phyloP scores from a whole-genome alignment of 2,329 filamentous ascomycete species.

The Fonsecaea pedrosoi region DNA sequence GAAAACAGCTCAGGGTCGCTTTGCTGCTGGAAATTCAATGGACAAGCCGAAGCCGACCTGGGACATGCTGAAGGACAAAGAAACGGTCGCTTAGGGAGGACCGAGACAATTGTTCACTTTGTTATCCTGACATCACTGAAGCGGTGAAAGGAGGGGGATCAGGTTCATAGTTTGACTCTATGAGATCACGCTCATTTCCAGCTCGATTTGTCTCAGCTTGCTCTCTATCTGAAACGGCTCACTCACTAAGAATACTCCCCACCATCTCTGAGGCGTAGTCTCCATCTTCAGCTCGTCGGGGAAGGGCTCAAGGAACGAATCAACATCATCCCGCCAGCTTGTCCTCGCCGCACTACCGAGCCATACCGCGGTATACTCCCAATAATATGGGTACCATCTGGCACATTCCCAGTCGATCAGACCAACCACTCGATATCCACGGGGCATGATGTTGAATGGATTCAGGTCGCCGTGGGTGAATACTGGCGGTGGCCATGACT shows the following conservation, averaged over 20 bases:
- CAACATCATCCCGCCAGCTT: constrained; percentile 44
- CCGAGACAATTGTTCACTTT: neutral
- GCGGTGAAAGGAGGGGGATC: no score
- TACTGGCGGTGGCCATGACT: constrained; percentile 46
- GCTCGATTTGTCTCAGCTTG: no score
- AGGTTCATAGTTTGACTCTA: no score
- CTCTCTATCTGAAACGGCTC: no score
- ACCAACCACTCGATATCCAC: constrained; percentile 52
- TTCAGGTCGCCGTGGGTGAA: constrained; percentile 45
- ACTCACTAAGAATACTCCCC: constrained; percentile 42
- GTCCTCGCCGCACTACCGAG: constrained; percentile 43
- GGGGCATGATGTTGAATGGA: constrained; percentile 45
- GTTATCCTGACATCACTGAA: no score
- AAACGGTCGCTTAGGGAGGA: constrained; percentile 34
- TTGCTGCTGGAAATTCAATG: constrained; percentile 16
- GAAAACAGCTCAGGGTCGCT: constrained; percentile 44
- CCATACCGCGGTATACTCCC: constrained; percentile 53
- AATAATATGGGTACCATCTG: constrained; percentile 55
- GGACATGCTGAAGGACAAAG: constrained; percentile 41
- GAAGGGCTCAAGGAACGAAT: constrained; percentile 48
- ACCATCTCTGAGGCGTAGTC: constrained; percentile 48
- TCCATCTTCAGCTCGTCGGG: constrained; percentile 53
- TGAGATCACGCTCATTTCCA: no score
- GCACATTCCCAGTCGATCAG: constrained; percentile 56
- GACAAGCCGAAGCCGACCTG: constrained; percentile 42